Conservation (phyloP, 495 filamentous ascomycete species). For the Xanthoparmelia taractica region DNA sequence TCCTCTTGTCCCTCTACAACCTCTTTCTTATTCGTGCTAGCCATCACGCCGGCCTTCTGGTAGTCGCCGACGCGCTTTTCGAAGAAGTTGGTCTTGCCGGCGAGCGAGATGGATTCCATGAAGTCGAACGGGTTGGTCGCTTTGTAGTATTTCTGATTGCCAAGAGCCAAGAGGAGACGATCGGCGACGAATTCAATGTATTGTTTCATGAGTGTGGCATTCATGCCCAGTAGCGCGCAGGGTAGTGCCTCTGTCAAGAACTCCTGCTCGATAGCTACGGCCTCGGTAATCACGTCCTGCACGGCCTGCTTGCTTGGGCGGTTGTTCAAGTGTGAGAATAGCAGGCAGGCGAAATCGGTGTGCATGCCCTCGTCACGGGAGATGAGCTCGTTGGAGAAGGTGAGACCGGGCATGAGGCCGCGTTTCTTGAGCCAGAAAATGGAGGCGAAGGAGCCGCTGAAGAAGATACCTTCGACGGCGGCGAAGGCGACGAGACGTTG, state of each 20-base stretch:
- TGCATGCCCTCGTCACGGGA: constrained; percentile 98
- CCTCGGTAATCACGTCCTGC: constrained; percentile 83
- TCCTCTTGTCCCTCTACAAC: constrained; percentile 44
- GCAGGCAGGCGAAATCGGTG: constrained; percentile 95
- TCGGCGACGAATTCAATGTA: constrained; percentile 99
- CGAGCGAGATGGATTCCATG: constrained; percentile 98
- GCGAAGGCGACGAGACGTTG: constrained; percentile 95
- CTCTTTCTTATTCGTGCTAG: constrained; percentile 73
- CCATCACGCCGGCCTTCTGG: constrained; percentile 99
- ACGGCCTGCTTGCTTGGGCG: constrained; percentile 75
- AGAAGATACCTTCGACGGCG: constrained; percentile 98
- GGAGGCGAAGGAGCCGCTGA: constrained; percentile 96
- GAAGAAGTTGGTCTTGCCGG: constrained; percentile 99
- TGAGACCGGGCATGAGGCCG: constrained; percentile 94
- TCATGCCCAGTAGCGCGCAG: constrained; percentile 91
- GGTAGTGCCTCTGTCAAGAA: constrained; percentile 95
- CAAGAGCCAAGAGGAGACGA: constrained; percentile 82
- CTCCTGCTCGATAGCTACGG: constrained; percentile 91
- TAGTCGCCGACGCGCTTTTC: constrained; percentile 99
- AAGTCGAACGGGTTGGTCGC: constrained; percentile 97
- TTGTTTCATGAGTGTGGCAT: constrained; percentile 93
- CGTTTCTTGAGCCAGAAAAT: constrained; percentile 99
- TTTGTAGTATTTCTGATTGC: constrained; percentile 89
- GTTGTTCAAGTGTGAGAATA: constrained; percentile 92
- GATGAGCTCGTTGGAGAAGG: constrained; percentile 99